phyloP scores from a whole-genome alignment of 305 asterid species.

The Fraxinus sp. region DNA sequence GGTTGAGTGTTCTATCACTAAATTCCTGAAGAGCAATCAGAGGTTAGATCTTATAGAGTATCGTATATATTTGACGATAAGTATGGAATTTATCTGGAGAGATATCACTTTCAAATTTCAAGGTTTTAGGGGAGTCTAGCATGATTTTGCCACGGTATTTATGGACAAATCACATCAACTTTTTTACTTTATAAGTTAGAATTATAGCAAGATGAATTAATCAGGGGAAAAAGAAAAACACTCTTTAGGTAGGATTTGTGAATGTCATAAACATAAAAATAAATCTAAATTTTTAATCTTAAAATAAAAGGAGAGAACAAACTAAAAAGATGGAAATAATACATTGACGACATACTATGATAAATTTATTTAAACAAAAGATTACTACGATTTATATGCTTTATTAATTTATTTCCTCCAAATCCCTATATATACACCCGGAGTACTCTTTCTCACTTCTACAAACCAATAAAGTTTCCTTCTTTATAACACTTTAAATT shows the following conservation, averaged over 20 bases:
- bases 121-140: conserved; percentile 11
- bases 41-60: not conserved
- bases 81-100: not conserved
- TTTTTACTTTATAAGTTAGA: not conserved
- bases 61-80: not conserved
- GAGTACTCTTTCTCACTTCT: not conserved
- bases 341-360: not conserved
- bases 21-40: not conserved
- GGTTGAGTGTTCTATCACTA: not conserved
- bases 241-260: not conserved
- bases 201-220: not conserved
- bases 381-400: not conserved
- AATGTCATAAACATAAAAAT: not conserved
- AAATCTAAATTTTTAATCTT: not conserved
- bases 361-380: not conserved
- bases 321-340: not conserved
- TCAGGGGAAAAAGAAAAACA: not conserved
- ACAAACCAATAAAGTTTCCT: not conserved
- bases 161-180: conserved; percentile 22
- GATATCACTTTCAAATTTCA: conserved; percentile 17
- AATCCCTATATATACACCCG: not conserved
- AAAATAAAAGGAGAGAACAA: not conserved
- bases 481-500: too few relatives aligned
- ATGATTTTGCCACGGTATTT: conserved; percentile 12
- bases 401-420: not conserved